A percentile compares a stretch with the other conserved stretches of the same genome.
Evolutionary conservation across 768 basidiomycete genomes (phyloP).

Genomic region (Macrocybe gigantea): DNA sequence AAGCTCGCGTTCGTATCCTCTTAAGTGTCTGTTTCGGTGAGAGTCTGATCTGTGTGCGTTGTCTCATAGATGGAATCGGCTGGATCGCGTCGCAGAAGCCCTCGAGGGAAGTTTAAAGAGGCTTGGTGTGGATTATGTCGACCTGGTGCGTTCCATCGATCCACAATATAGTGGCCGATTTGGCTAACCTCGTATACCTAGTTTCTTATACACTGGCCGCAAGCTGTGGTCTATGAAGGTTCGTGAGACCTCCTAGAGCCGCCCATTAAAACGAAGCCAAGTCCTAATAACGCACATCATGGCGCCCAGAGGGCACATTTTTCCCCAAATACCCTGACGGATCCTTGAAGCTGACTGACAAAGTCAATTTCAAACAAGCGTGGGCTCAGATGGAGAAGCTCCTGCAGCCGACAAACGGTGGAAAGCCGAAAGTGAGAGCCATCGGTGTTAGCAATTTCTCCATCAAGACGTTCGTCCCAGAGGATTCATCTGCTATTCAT

Average conservation of each 20-base stretch:
- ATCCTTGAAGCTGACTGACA: constrained; percentile 22
- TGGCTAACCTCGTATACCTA: constrained; percentile 8
- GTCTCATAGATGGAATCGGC: constrained; percentile 28
- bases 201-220: constrained; percentile 51
- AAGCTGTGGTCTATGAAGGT: constrained; percentile 27
- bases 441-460: constrained; percentile 62
- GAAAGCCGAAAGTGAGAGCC: constrained; percentile 37
- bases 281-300: background rate
- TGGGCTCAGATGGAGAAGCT: constrained; percentile 50
- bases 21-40: no score
- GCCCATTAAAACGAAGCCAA: background rate
- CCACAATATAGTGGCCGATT: background rate
- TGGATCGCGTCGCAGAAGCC: constrained; percentile 27
- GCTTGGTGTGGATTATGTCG: constrained; percentile 40
- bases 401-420: constrained; percentile 13
- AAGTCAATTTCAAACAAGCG: constrained; percentile 31
- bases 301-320: constrained; percentile 8
- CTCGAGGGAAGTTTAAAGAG: constrained; percentile 35
- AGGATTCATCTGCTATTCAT: background rate
- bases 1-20: constrained; percentile 9
- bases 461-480: constrained; percentile 38
- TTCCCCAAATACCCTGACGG: constrained; percentile 28
- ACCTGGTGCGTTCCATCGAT: constrained; percentile 25
- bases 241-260: background rate
- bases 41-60: no score